Percentiles rank a stretch among this genome's conserved stretches.
phyloP scores from a whole-genome alignment of 140 eudicot species.

The Bidens hawaiensis region DNA sequence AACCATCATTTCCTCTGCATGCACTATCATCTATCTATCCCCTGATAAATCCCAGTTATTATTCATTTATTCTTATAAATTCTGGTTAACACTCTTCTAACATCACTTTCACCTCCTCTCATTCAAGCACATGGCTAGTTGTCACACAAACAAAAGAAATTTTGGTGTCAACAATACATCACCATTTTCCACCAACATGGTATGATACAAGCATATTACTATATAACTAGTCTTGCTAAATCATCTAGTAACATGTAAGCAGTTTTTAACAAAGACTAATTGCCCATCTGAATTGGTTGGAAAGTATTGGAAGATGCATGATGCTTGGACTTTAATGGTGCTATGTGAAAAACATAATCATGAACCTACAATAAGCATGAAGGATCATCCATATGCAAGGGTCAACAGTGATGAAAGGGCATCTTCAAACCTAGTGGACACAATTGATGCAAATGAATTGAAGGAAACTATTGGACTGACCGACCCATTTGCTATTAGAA shows the following conservation, averaged over 20 bases:
- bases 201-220: not conserved
- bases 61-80: no score
- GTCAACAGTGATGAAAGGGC: slow-evolving; percentile 31
- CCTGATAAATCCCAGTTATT: no score
- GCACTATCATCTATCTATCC: no score
- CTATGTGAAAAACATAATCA: slow-evolving; percentile 28
- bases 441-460: slow-evolving; percentile 17
- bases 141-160: not conserved
- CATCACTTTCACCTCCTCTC: not conserved
- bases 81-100: not conserved
- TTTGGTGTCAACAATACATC: not conserved
- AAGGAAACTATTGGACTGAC: slow-evolving; percentile 23
- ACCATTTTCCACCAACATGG: slow-evolving; percentile 1
- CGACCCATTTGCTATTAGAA: slow-evolving; percentile 31
- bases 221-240: not conserved
- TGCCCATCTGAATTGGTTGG: slow-evolving; percentile 18
- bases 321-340: slow-evolving; percentile 19
- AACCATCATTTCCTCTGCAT: no score
- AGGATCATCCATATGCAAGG: slow-evolving; percentile 25
- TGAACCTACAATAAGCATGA: slow-evolving; percentile 16
- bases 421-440: slow-evolving; percentile 14
- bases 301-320: slow-evolving; percentile 1
- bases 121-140: not conserved
- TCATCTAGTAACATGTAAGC: not conserved
- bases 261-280: not conserved